Evolutionary conservation across 148 eudicot species (phyloP).

Genomic region (Amaranthus palmeri): DNA sequence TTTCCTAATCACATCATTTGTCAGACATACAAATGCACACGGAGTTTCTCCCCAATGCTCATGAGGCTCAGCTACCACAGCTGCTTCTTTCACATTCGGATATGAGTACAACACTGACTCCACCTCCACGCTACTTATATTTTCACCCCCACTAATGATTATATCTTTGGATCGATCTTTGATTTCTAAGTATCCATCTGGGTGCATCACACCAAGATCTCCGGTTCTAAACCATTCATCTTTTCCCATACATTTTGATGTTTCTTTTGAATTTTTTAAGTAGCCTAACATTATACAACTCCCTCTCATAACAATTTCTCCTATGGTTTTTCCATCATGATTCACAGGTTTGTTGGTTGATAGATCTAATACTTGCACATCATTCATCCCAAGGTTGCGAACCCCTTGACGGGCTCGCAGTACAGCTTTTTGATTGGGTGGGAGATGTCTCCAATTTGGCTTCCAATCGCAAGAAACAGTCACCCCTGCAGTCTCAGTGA

Average conservation of each 20-base stretch:
- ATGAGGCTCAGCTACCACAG: slow-evolving; percentile 29
- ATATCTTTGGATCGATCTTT: slow-evolving; percentile 29
- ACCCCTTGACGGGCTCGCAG: slow-evolving; percentile 28
- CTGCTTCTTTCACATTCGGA: slow-evolving; percentile 24
- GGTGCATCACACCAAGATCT: slow-evolving; percentile 27
- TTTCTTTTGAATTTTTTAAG: slow-evolving; percentile 19
- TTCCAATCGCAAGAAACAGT: slow-evolving; percentile 23
- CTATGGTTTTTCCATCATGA: slow-evolving; percentile 21
- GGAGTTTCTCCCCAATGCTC: slow-evolving; percentile 32
- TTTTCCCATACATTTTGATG: slow-evolving; percentile 12
- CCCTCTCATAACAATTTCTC: slow-evolving; percentile 24
- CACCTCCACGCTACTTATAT: slow-evolving; percentile 30
- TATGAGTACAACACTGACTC: slow-evolving; percentile 25
- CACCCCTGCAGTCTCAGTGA: slow-evolving; percentile 26
- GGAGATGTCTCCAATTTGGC: slow-evolving; percentile 12
- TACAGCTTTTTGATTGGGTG: slow-evolving; percentile 4
- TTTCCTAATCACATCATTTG: background rate
- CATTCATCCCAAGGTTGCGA: slow-evolving; percentile 11
- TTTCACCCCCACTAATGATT: slow-evolving; percentile 33
- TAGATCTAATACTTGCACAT: slow-evolving; percentile 12
- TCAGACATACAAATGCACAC: slow-evolving; percentile 27
- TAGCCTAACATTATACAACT: slow-evolving; percentile 24
- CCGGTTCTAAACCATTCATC: slow-evolving; percentile 27
- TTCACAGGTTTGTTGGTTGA: slow-evolving; percentile 1
- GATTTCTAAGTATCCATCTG: slow-evolving; percentile 27